A percentile compares a stretch with the other conserved stretches of the same genome.
These are phyloP conservation scores for Talaromyces rugulosus DNA, from an alignment of 2,329 filamentous ascomycete species.

Conservation along the genomic window DNA sequence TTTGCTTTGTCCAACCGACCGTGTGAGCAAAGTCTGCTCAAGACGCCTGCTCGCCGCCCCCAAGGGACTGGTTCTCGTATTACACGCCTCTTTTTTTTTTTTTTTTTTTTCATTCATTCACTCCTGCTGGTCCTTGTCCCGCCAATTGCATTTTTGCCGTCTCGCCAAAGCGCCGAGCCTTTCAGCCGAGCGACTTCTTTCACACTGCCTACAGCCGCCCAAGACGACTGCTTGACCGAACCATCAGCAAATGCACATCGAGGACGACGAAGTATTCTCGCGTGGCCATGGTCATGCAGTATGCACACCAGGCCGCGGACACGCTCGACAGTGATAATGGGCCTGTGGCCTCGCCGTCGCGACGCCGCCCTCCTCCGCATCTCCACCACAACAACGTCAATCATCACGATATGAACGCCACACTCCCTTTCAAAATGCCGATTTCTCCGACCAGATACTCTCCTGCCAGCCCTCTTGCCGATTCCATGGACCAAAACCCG, in stretches of 20 bases:
- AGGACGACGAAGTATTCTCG: slow-evolving; percentile 27
- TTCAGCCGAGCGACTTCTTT: background rate
- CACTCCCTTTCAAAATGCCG: slow-evolving; percentile 3
- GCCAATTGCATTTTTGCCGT: slow-evolving; percentile 3
- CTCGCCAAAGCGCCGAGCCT: slow-evolving; percentile 1
- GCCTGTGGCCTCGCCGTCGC: slow-evolving; percentile 15
- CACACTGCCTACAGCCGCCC: background rate
- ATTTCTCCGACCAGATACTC: slow-evolving; percentile 2
- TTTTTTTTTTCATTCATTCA: background rate
- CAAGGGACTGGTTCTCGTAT: slow-evolving; percentile 1
- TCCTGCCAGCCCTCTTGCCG: slow-evolving; percentile 9
- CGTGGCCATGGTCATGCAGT: slow-evolving; percentile 44
- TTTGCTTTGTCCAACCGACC: slow-evolving; percentile 3
- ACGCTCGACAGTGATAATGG: slow-evolving; percentile 26
- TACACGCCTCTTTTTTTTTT: background rate
- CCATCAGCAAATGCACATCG: slow-evolving; percentile 37
- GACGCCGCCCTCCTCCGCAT: slow-evolving; percentile 26
- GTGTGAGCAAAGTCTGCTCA: slow-evolving; percentile 5
- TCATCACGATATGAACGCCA: slow-evolving; percentile 1
- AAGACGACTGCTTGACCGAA: background rate
- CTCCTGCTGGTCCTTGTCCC: background rate
- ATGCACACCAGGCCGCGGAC: slow-evolving; percentile 33
- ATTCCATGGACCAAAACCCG: background rate
- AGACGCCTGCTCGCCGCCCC: background rate
- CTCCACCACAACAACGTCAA: slow-evolving; percentile 21